Conservation (phyloP, 1,284 basidiomycete species). For the Apiotrichum gracile region DNA sequence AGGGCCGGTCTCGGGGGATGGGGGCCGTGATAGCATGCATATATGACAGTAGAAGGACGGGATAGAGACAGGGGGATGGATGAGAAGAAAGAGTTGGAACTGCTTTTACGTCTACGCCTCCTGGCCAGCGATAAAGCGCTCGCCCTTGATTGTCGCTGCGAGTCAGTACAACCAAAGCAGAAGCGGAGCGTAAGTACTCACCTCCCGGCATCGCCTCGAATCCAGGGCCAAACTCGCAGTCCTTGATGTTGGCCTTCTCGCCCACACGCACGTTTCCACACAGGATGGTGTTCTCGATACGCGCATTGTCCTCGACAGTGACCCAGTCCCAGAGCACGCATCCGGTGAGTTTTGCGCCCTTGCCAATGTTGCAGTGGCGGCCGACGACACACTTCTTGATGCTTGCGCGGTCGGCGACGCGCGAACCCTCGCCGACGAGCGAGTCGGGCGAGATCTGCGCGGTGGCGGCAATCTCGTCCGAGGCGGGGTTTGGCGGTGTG, state of each 20-base stretch:
- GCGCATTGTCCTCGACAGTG: constrained; percentile 62
- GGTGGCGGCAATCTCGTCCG: constrained; percentile 49
- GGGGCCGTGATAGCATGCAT: constrained; percentile 7
- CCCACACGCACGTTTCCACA: constrained; percentile 77
- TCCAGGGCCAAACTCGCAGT: constrained; percentile 81
- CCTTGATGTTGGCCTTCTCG: constrained; percentile 64
- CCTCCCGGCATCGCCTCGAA: constrained; percentile 70
- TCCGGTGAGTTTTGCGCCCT: constrained; percentile 75
- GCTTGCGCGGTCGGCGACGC: constrained; percentile 72
- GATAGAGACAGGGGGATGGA: neutral
- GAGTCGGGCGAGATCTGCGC: constrained; percentile 82
- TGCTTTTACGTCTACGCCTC: constrained; percentile 21
- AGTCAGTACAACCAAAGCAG: neutral
- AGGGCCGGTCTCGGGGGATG: neutral
- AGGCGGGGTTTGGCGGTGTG: neutral
- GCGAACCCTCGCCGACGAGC: constrained; percentile 71
- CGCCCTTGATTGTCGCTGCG: constrained; percentile 56
- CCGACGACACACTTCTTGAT: constrained; percentile 88
- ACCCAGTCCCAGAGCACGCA: constrained; percentile 88
- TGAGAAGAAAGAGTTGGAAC: neutral
- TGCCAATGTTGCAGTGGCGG: constrained; percentile 80
- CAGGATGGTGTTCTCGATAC: constrained; percentile 82
- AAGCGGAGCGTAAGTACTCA: constrained; percentile 41
- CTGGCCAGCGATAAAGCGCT: constrained; percentile 54
- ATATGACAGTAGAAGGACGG: neutral